Percentiles rank a stretch among this genome's conserved stretches.
Evolutionary conservation across 208 protist species (phyloP).

Genomic region (Leishmania tarentolae): DNA sequence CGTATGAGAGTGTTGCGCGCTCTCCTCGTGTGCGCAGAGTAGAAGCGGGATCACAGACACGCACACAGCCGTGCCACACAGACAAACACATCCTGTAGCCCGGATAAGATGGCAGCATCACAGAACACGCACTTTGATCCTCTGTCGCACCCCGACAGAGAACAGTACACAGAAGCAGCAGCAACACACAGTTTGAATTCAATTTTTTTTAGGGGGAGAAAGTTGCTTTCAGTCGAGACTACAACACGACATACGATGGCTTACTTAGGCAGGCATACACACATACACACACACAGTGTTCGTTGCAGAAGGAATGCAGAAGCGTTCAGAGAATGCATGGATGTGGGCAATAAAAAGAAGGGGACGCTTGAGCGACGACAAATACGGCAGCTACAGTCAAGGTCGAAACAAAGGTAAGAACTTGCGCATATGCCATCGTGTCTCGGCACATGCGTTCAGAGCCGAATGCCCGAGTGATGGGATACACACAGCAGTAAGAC

Average conservation of each 20-base stretch:
- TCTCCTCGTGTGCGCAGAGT: not conserved
- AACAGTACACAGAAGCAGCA: not conserved
- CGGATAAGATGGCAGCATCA: not conserved
- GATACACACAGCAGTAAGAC: not conserved
- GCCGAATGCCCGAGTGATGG: not conserved
- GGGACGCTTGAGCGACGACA: not conserved
- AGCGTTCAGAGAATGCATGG: not conserved
- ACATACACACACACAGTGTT: not conserved
- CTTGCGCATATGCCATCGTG: too few relatives aligned
- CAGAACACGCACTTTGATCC: not conserved
- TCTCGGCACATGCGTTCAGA: not conserved
- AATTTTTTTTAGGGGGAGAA: not conserved
- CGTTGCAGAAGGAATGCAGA: not conserved
- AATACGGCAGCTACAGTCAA: not conserved
- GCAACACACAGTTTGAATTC: not conserved
- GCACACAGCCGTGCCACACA: not conserved
- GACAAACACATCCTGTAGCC: not conserved
- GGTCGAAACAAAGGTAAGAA: not conserved
- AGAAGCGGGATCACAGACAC: not conserved
- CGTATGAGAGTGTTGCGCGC: not conserved
- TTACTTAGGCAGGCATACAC: not conserved
- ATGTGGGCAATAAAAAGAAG: not conserved
- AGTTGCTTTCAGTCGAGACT: not conserved
- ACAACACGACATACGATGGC: not conserved
- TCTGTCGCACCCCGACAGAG: not conserved